These are phyloP conservation scores for Pythium coloratum DNA, from an alignment of 352 stramenopile species.

Conservation along the genomic window DNA sequence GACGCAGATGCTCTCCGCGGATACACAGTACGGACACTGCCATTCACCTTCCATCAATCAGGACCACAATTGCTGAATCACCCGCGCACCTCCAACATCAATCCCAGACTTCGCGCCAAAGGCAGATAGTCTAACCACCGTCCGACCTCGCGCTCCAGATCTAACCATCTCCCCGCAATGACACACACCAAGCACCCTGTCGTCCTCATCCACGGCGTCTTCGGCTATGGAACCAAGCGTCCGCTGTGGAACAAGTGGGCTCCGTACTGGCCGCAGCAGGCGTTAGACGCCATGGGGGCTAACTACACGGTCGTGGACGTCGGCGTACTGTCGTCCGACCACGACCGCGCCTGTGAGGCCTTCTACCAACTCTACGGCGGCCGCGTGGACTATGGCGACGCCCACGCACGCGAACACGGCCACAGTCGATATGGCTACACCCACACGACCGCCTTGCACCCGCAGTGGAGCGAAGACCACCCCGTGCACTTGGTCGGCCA, in stretches of 20 bases:
- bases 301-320: constrained; percentile 68
- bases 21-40: too few species aligned
- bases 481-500: constrained; percentile 64
- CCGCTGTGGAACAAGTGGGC: constrained; percentile 47
- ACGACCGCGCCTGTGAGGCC: constrained; percentile 64
- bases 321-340: constrained; percentile 57
- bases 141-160: neutral
- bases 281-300: constrained; percentile 43
- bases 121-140: neutral
- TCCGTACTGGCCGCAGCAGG: constrained; percentile 59
- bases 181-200: constrained; percentile 33
- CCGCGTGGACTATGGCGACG: constrained; percentile 59
- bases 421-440: constrained; percentile 52
- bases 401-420: constrained; percentile 33
- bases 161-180: neutral
- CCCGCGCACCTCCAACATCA: neutral
- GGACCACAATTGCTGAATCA: too few species aligned
- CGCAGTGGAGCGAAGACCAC: constrained; percentile 46
- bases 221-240: constrained; percentile 49
- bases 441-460: constrained; percentile 33
- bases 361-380: constrained; percentile 70
- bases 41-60: too few species aligned
- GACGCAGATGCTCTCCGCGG: neutral
- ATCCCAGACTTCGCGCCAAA: neutral
- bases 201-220: constrained; percentile 69